These are phyloP conservation scores for Aspergillus sclerotiicarbonarius DNA, from an alignment of 495 filamentous ascomycete species.

Conservation along the genomic window DNA sequence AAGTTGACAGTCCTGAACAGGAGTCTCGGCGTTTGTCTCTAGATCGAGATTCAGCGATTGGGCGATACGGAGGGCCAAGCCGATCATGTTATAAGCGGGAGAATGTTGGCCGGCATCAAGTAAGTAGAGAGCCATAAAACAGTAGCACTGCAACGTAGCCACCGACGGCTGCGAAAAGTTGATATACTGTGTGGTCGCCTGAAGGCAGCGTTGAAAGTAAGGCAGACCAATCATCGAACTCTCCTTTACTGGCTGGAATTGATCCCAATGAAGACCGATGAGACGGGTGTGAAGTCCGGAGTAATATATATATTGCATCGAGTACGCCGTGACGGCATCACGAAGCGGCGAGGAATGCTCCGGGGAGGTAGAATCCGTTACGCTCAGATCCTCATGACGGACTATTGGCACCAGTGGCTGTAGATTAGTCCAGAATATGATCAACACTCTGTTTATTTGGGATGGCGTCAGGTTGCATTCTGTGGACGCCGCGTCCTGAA, in stretches of 20 bases:
- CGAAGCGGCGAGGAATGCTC: constrained; percentile 18
- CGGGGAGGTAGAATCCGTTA: constrained; percentile 1
- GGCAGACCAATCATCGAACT: constrained; percentile 12
- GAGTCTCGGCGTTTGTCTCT: constrained; percentile 7
- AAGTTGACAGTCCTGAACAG: constrained; percentile 3
- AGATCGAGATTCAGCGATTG: constrained; percentile 26
- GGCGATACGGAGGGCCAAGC: constrained; percentile 28
- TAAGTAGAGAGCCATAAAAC: constrained; percentile 23
- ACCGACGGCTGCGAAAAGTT: constrained; percentile 23
- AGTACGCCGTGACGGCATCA: constrained; percentile 25
- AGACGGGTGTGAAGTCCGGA: constrained; percentile 26
- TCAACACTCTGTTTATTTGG: constrained; percentile 20
- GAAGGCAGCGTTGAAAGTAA: constrained; percentile 29
- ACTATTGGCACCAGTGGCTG: constrained; percentile 22
- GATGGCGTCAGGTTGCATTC: constrained; percentile 20
- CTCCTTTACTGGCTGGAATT: constrained; percentile 12
- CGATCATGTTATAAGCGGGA: constrained; percentile 34
- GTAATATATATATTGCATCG: constrained; percentile 24
- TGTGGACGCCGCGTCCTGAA: too few species aligned
- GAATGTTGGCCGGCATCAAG: constrained; percentile 26
- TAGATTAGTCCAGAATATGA: constrained; percentile 25
- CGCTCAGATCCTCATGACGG: constrained; percentile 8
- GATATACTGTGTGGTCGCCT: constrained; percentile 21
- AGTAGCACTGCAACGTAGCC: constrained; percentile 24
- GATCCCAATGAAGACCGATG: constrained; percentile 22